Conservation (phyloP, 306 rosid species). For the Malus domestica region DNA sequence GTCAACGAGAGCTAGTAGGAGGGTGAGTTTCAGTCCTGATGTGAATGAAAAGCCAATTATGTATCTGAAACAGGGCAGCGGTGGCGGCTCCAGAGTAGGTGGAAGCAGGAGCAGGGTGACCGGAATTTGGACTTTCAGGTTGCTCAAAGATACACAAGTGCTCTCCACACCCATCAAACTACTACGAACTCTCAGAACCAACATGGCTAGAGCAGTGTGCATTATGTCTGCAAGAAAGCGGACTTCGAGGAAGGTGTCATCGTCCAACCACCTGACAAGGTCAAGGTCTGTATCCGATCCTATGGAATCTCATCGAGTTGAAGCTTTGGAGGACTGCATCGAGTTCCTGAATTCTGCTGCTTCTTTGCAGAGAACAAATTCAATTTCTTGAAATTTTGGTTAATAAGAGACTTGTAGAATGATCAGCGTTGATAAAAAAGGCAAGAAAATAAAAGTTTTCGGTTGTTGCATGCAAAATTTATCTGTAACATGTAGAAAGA, state of each 20-base stretch:
- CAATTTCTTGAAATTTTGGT: slow-evolving; percentile 27
- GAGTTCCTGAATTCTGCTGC: slow-evolving; percentile 83
- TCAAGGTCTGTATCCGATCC: slow-evolving; percentile 61
- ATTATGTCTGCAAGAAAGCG: slow-evolving; percentile 42
- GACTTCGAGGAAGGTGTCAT: slow-evolving; percentile 64
- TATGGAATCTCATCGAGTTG: slow-evolving; percentile 68
- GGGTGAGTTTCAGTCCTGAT: slow-evolving; percentile 70
- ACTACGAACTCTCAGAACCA: slow-evolving; percentile 52
- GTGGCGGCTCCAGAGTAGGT: slow-evolving; percentile 13
- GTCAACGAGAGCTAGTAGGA: slow-evolving; percentile 50
- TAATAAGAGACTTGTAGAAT: background rate
- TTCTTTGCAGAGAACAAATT: slow-evolving; percentile 54
- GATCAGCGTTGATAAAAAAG: background rate
- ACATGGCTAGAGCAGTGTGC: slow-evolving; percentile 48
- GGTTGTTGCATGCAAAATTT: slow-evolving; percentile 1
- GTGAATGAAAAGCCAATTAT: slow-evolving; percentile 50
- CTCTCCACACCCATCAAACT: slow-evolving; percentile 42
- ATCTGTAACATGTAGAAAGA: background rate
- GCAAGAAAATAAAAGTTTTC: background rate
- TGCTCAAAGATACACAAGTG: slow-evolving; percentile 30
- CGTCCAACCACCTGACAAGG: slow-evolving; percentile 47
- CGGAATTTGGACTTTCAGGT: slow-evolving; percentile 41
- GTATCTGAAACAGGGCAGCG: slow-evolving; percentile 26
- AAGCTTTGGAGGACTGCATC: slow-evolving; percentile 82
- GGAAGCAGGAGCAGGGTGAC: slow-evolving; percentile 37